Evolutionary conservation across 371 early-diverging fungal species (phyloP).

Genomic region (Actinomucor elegans): DNA sequence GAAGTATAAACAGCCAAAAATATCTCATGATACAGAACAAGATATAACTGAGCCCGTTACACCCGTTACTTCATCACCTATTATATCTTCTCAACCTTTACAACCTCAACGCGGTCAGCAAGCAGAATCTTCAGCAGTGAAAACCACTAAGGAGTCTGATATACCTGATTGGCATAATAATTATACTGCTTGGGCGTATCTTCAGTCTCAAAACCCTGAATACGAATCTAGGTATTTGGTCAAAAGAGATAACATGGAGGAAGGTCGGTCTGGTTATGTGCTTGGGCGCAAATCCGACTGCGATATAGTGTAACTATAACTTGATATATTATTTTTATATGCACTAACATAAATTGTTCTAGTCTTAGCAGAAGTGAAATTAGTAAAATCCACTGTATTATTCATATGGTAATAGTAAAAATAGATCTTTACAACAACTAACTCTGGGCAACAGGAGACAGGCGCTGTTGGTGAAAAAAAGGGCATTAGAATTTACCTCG

Average conservation of each 20-base stretch:
- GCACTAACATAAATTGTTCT: slow-evolving; percentile 1
- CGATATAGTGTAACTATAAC: slow-evolving; percentile 53
- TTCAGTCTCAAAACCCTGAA: slow-evolving; percentile 45
- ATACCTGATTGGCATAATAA: slow-evolving; percentile 28
- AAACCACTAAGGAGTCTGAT: background rate
- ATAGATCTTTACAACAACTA: background rate
- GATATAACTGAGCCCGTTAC: background rate
- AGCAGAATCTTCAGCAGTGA: background rate
- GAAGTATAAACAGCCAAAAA: slow-evolving; percentile 1
- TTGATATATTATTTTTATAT: background rate
- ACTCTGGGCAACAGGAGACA: slow-evolving; percentile 28
- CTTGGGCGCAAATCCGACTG: slow-evolving; percentile 65
- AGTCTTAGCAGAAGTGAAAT: slow-evolving; percentile 48
- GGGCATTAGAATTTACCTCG: slow-evolving; percentile 43
- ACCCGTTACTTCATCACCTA: background rate
- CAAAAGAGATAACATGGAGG: slow-evolving; percentile 19
- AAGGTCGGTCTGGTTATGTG: slow-evolving; percentile 59
- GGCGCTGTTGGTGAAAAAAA: slow-evolving; percentile 25
- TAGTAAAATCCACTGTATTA: slow-evolving; percentile 74
- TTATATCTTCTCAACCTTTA: background rate
- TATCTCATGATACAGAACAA: background rate
- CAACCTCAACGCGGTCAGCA: background rate
- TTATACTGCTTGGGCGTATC: slow-evolving; percentile 52
- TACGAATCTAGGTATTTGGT: slow-evolving; percentile 30
- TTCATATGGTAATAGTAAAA: slow-evolving; percentile 55